Conservation (phyloP, 768 basidiomycete species). For the Trametes punicea region DNA sequence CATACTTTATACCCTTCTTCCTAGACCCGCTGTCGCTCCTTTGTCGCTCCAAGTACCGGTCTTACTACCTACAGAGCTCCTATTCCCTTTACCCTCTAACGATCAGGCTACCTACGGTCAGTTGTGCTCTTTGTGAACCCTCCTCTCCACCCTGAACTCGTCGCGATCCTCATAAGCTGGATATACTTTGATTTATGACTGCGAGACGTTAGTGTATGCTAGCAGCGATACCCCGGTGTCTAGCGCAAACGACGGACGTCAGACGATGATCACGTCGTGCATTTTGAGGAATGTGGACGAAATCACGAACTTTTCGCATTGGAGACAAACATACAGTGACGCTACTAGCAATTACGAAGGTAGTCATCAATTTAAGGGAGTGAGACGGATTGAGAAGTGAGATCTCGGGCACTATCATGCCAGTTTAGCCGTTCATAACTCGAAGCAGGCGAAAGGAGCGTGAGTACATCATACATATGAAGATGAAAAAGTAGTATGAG, state of each 20-base stretch:
- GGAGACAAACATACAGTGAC: not conserved
- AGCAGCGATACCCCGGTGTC: conserved; percentile 14
- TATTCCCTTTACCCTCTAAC: not conserved
- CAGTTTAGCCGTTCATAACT: too few species aligned
- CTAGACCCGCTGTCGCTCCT: conserved; percentile 25
- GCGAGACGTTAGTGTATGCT: conserved; percentile 11
- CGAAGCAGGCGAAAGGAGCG: not conserved
- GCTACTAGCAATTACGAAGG: not conserved
- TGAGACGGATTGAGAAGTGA: not conserved
- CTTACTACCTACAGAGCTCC: not conserved
- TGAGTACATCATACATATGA: too few species aligned
- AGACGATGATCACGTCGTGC: not conserved
- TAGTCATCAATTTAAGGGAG: not conserved
- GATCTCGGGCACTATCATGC: too few species aligned
- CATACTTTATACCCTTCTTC: conserved; percentile 25
- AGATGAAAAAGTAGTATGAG: too few species aligned
- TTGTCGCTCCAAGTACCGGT: conserved; percentile 5
- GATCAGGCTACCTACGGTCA: not conserved
- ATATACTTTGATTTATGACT: conserved; percentile 18
- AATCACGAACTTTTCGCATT: not conserved
- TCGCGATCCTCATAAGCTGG: not conserved
- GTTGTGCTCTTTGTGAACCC: not conserved
- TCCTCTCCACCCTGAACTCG: not conserved
- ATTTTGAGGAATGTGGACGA: not conserved
- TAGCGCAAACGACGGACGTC: not conserved